Conservation (phyloP, 495 filamentous ascomycete species). For the Lasiosphaeria miniovina region DNA sequence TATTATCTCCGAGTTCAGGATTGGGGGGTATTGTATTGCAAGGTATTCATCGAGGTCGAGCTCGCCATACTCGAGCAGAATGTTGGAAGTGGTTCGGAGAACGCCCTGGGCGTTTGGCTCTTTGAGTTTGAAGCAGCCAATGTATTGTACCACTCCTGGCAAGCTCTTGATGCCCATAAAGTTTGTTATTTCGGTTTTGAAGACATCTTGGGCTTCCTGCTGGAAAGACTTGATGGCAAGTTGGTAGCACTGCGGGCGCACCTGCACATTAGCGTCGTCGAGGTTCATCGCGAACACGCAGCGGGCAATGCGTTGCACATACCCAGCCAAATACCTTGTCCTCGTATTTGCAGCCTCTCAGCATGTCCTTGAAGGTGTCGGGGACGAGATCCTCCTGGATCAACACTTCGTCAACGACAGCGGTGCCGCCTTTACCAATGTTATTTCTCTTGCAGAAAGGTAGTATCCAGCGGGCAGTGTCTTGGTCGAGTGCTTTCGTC, state of each 20-base stretch:
- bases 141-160: slow-evolving; percentile 29
- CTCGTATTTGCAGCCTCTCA: slow-evolving; percentile 13
- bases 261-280: not conserved
- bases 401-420: slow-evolving; percentile 30
- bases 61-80: slow-evolving; percentile 37
- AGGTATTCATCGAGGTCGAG: slow-evolving; percentile 37
- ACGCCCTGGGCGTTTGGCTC: slow-evolving; percentile 9
- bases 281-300: not conserved
- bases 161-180: slow-evolving; percentile 25
- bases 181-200: slow-evolving; percentile 30
- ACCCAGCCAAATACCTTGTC: slow-evolving; percentile 14
- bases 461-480: slow-evolving; percentile 19
- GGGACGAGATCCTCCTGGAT: slow-evolving; percentile 33
- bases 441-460: slow-evolving; percentile 30
- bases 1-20: slow-evolving; percentile 26
- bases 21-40: slow-evolving; percentile 25
- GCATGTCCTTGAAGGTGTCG: slow-evolving; percentile 2
- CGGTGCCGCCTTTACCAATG: slow-evolving; percentile 33
- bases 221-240: slow-evolving; percentile 37
- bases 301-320: not conserved
- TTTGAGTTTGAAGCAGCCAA: slow-evolving; percentile 24
- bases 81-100: slow-evolving; percentile 22
- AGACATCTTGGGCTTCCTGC: slow-evolving; percentile 19
- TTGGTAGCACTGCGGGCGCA: slow-evolving; percentile 22
- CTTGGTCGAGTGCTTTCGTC: not conserved